Conservation (phyloP, 495 filamentous ascomycete species). For the Penicillium verhagenii region DNA sequence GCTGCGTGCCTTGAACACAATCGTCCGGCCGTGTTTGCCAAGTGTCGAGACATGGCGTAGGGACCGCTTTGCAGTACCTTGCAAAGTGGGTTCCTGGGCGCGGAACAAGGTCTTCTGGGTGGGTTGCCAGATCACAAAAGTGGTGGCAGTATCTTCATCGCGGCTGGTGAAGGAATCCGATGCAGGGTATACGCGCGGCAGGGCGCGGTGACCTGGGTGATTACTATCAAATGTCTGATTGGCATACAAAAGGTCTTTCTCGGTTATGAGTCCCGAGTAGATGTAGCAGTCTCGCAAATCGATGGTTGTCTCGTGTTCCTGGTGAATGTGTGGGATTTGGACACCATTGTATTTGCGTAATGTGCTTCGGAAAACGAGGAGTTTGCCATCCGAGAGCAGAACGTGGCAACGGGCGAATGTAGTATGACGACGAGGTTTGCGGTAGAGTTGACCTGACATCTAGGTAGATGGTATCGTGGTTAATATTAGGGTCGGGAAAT, state of each 20-base stretch:
- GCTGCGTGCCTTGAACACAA: conserved; percentile 70
- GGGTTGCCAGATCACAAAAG: conserved; percentile 73
- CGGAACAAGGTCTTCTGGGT: conserved; percentile 59
- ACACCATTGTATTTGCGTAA: conserved; percentile 57
- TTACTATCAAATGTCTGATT: conserved; percentile 71
- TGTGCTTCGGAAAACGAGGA: conserved; percentile 64
- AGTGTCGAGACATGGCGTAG: conserved; percentile 54
- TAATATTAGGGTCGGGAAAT: neutral
- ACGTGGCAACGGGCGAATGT: conserved; percentile 63
- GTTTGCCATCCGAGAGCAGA: conserved; percentile 60
- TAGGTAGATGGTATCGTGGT: conserved; percentile 13
- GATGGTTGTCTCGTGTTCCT: conserved; percentile 57
- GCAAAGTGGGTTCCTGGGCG: conserved; percentile 43
- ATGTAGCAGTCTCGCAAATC: conserved; percentile 70
- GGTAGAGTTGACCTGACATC: conserved; percentile 65
- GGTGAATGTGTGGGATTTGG: conserved; percentile 60
- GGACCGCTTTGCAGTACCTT: conserved; percentile 41
- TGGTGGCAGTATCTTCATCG: conserved; percentile 70
- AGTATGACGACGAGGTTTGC: conserved; percentile 62
- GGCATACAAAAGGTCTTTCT: conserved; percentile 65
- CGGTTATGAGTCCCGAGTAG: conserved; percentile 67
- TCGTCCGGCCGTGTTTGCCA: conserved; percentile 61
- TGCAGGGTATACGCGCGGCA: conserved; percentile 62
- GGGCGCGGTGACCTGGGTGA: conserved; percentile 59
- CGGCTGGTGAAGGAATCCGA: conserved; percentile 64